phyloP scores from a whole-genome alignment of 2,329 filamentous ascomycete genomes.

The Penicillium carneum region DNA sequence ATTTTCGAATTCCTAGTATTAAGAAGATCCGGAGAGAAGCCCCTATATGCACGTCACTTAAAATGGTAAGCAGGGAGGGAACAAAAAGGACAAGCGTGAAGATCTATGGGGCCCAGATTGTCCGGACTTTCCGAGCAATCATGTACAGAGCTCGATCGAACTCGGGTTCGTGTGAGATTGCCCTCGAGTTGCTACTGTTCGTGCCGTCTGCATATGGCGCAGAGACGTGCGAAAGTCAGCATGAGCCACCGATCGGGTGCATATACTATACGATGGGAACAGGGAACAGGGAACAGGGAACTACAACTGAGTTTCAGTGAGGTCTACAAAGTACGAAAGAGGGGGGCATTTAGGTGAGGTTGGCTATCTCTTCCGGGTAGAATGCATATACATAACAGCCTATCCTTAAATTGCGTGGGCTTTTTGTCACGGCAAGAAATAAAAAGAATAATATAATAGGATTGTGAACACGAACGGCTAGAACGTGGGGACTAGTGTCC shows the following conservation, averaged over 20 bases:
- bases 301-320: not conserved
- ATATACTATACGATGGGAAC: slow-evolving; percentile 1
- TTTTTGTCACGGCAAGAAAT: not conserved
- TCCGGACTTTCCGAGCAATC: slow-evolving; percentile 26
- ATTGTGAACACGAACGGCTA: slow-evolving; percentile 14
- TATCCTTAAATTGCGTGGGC: not conserved
- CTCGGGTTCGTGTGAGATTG: slow-evolving; percentile 29
- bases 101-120: slow-evolving; percentile 25
- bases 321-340: slow-evolving; percentile 4
- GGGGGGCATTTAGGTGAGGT: not conserved
- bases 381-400: slow-evolving; percentile 8
- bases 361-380: slow-evolving; percentile 1
- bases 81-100: slow-evolving; percentile 10
- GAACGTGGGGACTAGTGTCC: slow-evolving; percentile 29
- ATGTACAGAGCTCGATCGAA: slow-evolving; percentile 18
- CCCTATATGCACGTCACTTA: slow-evolving; percentile 27
- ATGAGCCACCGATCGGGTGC: slow-evolving; percentile 21
- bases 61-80: slow-evolving; percentile 28
- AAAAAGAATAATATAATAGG: not conserved
- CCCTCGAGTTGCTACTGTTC: slow-evolving; percentile 25
- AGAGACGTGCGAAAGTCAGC: slow-evolving; percentile 27
- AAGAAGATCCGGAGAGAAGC: slow-evolving; percentile 23
- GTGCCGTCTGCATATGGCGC: slow-evolving; percentile 30
- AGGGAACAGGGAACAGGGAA: not conserved
- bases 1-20: slow-evolving; percentile 11